Conservation (phyloP, 345 rosid genomes). For the Eucalyptus shirleyi region DNA sequence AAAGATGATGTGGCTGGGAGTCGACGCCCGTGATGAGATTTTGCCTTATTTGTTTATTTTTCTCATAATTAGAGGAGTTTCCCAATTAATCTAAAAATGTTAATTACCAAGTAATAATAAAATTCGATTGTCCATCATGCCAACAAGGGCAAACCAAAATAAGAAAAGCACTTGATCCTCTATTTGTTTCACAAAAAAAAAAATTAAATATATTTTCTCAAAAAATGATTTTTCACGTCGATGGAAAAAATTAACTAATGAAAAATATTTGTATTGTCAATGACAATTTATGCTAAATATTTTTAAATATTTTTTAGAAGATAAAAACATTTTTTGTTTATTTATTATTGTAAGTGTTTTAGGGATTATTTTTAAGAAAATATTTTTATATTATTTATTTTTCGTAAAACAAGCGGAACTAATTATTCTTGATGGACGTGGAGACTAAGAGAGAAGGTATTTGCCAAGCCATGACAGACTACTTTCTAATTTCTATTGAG, state of each 20-base stretch:
- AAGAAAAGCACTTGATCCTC: too few species aligned
- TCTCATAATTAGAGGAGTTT: not conserved
- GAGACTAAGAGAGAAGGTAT: not conserved
- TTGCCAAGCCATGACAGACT: not conserved
- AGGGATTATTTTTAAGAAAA: not conserved
- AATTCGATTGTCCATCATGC: not conserved
- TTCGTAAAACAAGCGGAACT: accelerated
- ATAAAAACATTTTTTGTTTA: too few species aligned
- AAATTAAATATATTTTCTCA: not conserved
- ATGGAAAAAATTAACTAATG: not conserved
- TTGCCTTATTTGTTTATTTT: not conserved
- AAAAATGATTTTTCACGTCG: too few species aligned
- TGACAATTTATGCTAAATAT: not conserved
- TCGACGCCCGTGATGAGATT: not conserved
- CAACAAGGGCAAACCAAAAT: not conserved
- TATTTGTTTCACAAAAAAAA: not conserved
- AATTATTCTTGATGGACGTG: not conserved
- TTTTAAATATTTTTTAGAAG: not conserved
- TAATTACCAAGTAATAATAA: not conserved
- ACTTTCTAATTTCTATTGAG: not conserved
- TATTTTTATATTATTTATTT: too few species aligned
- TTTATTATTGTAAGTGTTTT: not conserved
- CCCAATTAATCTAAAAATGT: not conserved
- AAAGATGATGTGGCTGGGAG: not conserved
- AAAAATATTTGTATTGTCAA: not conserved